A percentile compares a stretch with the other conserved stretches of the same genome.
Evolutionary conservation across 192 early-diverging fungal species (phyloP).

Genomic region (Fimicolochytrium jonesii): DNA sequence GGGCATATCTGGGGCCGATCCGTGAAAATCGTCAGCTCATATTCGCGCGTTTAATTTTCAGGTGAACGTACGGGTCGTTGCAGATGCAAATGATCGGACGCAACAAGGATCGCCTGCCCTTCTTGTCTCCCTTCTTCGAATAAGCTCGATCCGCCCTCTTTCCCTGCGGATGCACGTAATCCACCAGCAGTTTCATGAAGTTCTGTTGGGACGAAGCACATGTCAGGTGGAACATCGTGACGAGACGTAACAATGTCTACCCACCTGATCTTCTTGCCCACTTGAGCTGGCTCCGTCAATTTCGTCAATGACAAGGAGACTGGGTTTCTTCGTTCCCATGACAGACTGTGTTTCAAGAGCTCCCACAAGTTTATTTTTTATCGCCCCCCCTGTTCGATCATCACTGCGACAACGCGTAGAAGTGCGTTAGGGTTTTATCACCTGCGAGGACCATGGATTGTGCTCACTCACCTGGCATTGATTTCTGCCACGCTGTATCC

Average conservation of each 20-base stretch:
- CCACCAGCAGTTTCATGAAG: conserved; percentile 78
- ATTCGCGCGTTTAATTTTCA: too few species aligned
- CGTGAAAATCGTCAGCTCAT: too few species aligned
- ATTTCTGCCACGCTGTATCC: conserved; percentile 92
- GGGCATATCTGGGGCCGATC: conserved; percentile 72
- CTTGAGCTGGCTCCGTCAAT: conserved; percentile 83
- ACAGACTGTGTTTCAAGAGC: conserved; percentile 76
- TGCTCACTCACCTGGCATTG: conserved; percentile 67
- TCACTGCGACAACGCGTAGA: too few species aligned
- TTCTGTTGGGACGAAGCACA: too few species aligned
- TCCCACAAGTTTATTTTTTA: conserved; percentile 69
- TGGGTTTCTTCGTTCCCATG: conserved; percentile 62
- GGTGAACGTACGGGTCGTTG: conserved; percentile 77
- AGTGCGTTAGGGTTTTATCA: too few species aligned
- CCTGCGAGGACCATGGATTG: too few species aligned
- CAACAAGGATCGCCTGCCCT: conserved; percentile 50
- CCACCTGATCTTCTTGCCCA: conserved; percentile 65
- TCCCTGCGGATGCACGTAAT: conserved; percentile 42
- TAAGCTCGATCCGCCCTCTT: neutral
- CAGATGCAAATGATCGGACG: conserved; percentile 98
- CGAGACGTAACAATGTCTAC: too few species aligned
- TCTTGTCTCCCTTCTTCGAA: too few species aligned
- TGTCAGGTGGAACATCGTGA: too few species aligned
- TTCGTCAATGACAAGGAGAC: conserved; percentile 89
- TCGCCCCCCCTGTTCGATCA: conserved; percentile 75